Conservation (phyloP, 2,329 filamentous ascomycete genomes). For the Raffaelea deltoideospora region DNA sequence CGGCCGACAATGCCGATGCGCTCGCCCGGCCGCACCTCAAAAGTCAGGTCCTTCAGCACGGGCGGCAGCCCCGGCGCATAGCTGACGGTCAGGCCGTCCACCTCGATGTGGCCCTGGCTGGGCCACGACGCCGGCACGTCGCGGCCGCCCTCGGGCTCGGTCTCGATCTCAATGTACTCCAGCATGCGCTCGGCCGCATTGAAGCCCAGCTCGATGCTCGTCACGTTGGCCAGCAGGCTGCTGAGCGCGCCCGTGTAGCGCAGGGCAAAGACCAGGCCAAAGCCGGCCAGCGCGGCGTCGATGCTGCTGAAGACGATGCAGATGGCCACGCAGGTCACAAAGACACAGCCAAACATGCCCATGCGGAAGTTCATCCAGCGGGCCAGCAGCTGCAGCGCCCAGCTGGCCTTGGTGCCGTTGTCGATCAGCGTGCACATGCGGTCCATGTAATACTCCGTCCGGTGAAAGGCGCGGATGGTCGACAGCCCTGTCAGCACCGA, state of each 20-base stretch:
- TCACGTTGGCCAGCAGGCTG: conserved; percentile 19
- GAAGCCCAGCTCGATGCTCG: conserved; percentile 24
- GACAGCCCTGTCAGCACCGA: conserved; percentile 23
- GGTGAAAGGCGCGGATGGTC: conserved; percentile 25
- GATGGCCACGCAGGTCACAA: conserved; percentile 20
- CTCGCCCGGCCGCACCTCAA: conserved; percentile 32
- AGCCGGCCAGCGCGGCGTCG: conserved; percentile 23
- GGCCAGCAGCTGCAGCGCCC: conserved; percentile 16
- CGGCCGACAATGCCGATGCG: conserved; percentile 50
- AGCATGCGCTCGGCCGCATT: conserved; percentile 26
- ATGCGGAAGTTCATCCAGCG: conserved; percentile 24
- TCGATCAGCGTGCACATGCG: conserved; percentile 20
- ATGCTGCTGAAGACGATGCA: conserved; percentile 20
- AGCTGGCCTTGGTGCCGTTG: conserved; percentile 16
- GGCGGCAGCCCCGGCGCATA: conserved; percentile 21
- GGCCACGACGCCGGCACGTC: conserved; percentile 26
- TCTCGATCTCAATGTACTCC: conserved; percentile 25
- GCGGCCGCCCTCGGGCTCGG: conserved; percentile 19
- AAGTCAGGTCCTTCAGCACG: conserved; percentile 22
- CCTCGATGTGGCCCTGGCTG: conserved; percentile 20
- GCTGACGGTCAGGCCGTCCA: conserved; percentile 21
- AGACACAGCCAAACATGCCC: conserved; percentile 22
- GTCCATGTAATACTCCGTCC: conserved; percentile 20
- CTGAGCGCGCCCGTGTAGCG: conserved; percentile 19
- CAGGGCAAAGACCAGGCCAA: conserved; percentile 24